Evolutionary conservation across 345 rosid genomes (phyloP).

Genomic region (Hibiscus trionum): DNA sequence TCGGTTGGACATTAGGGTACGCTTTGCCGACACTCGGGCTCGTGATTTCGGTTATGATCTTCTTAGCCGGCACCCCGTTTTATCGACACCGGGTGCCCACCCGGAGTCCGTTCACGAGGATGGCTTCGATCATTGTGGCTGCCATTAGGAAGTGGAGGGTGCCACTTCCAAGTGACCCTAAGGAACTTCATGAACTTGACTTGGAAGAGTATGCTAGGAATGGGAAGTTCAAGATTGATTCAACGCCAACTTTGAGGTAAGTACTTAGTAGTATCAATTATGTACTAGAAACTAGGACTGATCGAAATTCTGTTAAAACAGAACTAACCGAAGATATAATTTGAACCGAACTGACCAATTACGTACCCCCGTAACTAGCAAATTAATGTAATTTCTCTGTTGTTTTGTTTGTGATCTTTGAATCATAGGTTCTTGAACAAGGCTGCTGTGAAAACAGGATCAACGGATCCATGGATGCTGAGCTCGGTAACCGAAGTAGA

Average conservation of each 20-base stretch:
- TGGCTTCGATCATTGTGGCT: conserved; percentile 70
- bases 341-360: not conserved
- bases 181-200: conserved; percentile 51
- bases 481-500: conserved; percentile 85
- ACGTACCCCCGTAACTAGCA: not conserved
- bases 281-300: not conserved
- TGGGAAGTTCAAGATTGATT: conserved; percentile 52
- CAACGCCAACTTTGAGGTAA: conserved; percentile 54
- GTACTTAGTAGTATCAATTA: not conserved
- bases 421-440: conserved; percentile 51
- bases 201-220: conserved; percentile 36
- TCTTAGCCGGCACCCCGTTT: conserved; percentile 60
- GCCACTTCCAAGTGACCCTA: conserved; percentile 34
- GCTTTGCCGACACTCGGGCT: conserved; percentile 75
- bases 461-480: conserved; percentile 46
- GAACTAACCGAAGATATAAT: not conserved
- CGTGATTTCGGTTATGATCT: conserved; percentile 41
- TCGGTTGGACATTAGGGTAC: conserved; percentile 80
- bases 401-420: not conserved
- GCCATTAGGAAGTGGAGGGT: conserved; percentile 51
- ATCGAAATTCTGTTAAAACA: no score
- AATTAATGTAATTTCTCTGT: no score
- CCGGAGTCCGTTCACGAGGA: conserved; percentile 70
- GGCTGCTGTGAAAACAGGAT: conserved; percentile 60
- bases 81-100: conserved; percentile 64